These are phyloP conservation scores for Parachaetomium inaequale DNA, from an alignment of 495 filamentous ascomycete genomes.

Conservation along the genomic window DNA sequence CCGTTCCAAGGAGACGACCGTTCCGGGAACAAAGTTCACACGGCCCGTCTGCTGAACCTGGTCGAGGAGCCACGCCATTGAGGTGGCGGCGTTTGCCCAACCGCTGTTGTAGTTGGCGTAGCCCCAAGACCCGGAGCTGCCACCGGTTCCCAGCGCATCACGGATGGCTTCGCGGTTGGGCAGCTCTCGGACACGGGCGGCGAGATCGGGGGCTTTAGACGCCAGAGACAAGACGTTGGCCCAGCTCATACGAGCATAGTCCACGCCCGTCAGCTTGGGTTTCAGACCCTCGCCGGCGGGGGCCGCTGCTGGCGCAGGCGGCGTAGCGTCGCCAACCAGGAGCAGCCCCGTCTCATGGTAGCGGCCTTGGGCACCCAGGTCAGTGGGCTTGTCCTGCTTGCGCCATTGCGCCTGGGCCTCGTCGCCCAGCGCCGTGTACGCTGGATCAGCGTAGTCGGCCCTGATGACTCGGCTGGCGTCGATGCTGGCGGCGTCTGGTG, in stretches of 20 bases:
- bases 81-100: constrained; percentile 78
- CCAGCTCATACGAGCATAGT: constrained; percentile 65
- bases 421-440: constrained; percentile 66
- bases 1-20: constrained; percentile 56
- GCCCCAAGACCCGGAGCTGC: constrained; percentile 58
- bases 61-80: constrained; percentile 59
- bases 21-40: constrained; percentile 60
- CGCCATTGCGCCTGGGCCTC: constrained; percentile 71
- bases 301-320: constrained; percentile 7
- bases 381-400: constrained; percentile 45
- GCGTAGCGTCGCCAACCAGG: constrained; percentile 53
- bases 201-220: constrained; percentile 33
- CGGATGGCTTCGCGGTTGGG: constrained; percentile 48
- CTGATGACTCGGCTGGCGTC: constrained; percentile 77
- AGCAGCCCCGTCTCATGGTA: constrained; percentile 76
- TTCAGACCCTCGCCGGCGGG: constrained; percentile 30
- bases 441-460: constrained; percentile 72
- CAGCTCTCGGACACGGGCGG: constrained; percentile 52
- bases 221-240: constrained; percentile 55
- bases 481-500: constrained; percentile 66
- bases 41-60: constrained; percentile 54
- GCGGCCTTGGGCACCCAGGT: constrained; percentile 58
- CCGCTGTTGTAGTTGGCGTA: constrained; percentile 80
- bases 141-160: constrained; percentile 44
- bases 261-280: constrained; percentile 47